Percentiles rank a stretch among this genome's conserved stretches.
These are phyloP conservation scores for Beauveria australis DNA, from an alignment of 2,329 filamentous ascomycete genomes.

Conservation along the genomic window DNA sequence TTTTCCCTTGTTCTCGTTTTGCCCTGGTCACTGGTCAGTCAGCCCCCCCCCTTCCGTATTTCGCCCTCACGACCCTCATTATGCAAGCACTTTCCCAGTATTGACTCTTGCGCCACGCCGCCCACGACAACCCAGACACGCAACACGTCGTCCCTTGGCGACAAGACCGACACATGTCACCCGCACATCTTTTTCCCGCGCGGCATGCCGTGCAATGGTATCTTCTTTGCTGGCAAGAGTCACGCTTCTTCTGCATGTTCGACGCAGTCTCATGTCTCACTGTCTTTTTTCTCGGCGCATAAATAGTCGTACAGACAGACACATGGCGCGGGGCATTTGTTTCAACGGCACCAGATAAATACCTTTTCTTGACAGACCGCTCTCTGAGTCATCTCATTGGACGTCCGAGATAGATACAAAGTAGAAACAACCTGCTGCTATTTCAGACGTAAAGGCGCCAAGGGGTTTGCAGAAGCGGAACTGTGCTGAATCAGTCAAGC, in stretches of 20 bases:
- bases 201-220: not conserved
- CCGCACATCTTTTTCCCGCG: not conserved
- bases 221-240: conserved; percentile 1
- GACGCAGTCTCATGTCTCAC: not conserved
- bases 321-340: not conserved
- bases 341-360: not conserved
- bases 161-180: not conserved
- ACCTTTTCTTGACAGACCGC: not conserved
- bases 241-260: not conserved
- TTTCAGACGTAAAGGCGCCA: not conserved
- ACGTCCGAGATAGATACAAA: not conserved
- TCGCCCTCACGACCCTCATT: not conserved
- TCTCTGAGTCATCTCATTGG: not conserved
- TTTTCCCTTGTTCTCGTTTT: not conserved
- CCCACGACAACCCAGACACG: no score
- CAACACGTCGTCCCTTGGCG: no score
- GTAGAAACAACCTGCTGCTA: not conserved
- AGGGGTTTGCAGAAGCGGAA: not conserved
- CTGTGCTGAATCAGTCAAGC: not conserved
- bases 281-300: not conserved
- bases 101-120: no score
- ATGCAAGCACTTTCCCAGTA: not conserved
- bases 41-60: not conserved
- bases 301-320: not conserved
- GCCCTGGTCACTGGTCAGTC: not conserved